Evolutionary conservation across 768 basidiomycete species (phyloP).

Genomic region (Saitozyma sp.): DNA sequence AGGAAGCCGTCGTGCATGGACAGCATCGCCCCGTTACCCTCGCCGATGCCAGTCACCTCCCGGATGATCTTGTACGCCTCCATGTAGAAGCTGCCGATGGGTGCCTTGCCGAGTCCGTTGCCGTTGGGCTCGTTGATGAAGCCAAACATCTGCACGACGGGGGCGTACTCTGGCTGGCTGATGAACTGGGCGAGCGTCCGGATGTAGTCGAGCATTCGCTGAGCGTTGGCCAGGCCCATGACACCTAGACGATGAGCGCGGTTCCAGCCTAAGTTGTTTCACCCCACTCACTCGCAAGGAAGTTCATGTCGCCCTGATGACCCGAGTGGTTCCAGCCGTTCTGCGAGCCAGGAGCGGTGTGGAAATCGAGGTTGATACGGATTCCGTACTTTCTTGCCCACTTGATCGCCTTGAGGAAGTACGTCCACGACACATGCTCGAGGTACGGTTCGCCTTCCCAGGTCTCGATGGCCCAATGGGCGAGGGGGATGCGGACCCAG

Average conservation of each 20-base stretch:
- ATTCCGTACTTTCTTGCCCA: slow-evolving; percentile 98
- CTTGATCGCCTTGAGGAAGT: slow-evolving; percentile 85
- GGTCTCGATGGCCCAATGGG: slow-evolving; percentile 87
- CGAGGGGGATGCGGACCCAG: slow-evolving; percentile 83
- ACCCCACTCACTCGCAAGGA: slow-evolving; percentile 15
- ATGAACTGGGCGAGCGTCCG: slow-evolving; percentile 91
- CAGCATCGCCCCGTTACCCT: slow-evolving; percentile 64
- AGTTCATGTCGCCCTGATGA: slow-evolving; percentile 58
- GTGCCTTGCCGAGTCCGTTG: slow-evolving; percentile 33
- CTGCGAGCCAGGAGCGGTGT: slow-evolving; percentile 62
- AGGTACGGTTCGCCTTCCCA: slow-evolving; percentile 79
- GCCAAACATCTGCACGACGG: slow-evolving; percentile 49
- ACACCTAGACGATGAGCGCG: slow-evolving; percentile 50
- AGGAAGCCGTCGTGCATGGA: slow-evolving; percentile 68
- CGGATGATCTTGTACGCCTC: slow-evolving; percentile 63
- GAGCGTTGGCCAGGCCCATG: slow-evolving; percentile 96
- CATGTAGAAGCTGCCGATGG: slow-evolving; percentile 52
- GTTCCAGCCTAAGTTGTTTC: slow-evolving; percentile 11
- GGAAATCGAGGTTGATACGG: slow-evolving; percentile 83
- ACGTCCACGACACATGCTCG: slow-evolving; percentile 80
- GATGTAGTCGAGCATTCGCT: slow-evolving; percentile 86
- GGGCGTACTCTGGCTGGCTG: slow-evolving; percentile 46
- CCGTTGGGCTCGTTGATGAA: slow-evolving; percentile 53
- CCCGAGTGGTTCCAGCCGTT: slow-evolving; percentile 91
- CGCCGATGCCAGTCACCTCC: slow-evolving; percentile 70